Conservation (phyloP, 1,139 yeast species). For the Waltiozyma sp. region DNA sequence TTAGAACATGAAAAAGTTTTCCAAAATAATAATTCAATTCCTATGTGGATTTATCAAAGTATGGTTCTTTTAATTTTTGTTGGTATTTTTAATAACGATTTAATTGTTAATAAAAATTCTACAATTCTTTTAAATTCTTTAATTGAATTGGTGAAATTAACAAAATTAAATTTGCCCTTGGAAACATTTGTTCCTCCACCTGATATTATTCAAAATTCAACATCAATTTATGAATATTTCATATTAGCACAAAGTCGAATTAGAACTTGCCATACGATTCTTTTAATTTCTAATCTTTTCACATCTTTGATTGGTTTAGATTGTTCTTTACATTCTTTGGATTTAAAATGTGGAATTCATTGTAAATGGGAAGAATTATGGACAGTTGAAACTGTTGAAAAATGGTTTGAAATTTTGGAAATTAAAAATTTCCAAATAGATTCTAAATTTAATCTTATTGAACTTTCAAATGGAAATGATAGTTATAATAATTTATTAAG, state of each 20-base stretch:
- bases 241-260: slow-evolving; percentile 75
- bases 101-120: slow-evolving; percentile 61
- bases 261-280: slow-evolving; percentile 72
- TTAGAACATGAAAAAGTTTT: slow-evolving; percentile 51
- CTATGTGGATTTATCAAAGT: slow-evolving; percentile 83
- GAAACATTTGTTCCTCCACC: slow-evolving; percentile 58
- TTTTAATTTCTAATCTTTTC: slow-evolving; percentile 60
- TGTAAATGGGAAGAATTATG: slow-evolving; percentile 63
- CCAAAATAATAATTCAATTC: slow-evolving; percentile 52
- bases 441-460: slow-evolving; percentile 39
- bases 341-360: slow-evolving; percentile 64
- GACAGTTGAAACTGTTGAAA: slow-evolving; percentile 43
- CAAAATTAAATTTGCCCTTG: slow-evolving; percentile 62
- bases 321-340: slow-evolving; percentile 43
- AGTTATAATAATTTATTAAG: slow-evolving; percentile 38
- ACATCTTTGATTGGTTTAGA: slow-evolving; percentile 59
- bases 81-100: slow-evolving; percentile 72
- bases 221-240: slow-evolving; percentile 71
- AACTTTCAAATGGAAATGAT: slow-evolving; percentile 47
- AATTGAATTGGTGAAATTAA: slow-evolving; percentile 67
- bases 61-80: slow-evolving; percentile 71
- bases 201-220: no score
- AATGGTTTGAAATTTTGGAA: slow-evolving; percentile 41
- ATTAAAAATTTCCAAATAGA: slow-evolving; percentile 28
- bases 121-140: slow-evolving; percentile 68